Evolutionary conservation across 345 rosid genomes (phyloP).

Genomic region (Citrus sp.): DNA sequence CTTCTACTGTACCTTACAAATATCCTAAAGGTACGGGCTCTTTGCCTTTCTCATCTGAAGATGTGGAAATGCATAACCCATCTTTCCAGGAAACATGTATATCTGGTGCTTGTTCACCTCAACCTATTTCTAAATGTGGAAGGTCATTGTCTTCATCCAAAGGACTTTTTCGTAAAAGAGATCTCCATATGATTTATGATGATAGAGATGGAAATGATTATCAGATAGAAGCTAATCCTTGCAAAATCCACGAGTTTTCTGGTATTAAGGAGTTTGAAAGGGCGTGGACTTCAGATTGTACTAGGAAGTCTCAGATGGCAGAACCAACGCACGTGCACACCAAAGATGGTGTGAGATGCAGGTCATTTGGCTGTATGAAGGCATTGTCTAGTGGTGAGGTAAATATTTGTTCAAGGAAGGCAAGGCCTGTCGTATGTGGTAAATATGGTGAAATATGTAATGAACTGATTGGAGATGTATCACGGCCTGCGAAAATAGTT

Average conservation of each 20-base stretch:
- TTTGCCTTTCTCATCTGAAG: constrained; percentile 20
- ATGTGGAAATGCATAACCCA: constrained; percentile 13
- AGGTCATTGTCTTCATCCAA: constrained; percentile 21
- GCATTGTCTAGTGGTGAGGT: constrained; percentile 19
- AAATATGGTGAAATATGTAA: constrained; percentile 38
- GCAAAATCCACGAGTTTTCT: constrained; percentile 8
- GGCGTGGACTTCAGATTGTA: constrained; percentile 7
- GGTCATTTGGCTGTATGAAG: constrained; percentile 4
- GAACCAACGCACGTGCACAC: constrained; percentile 9
- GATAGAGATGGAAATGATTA: constrained; percentile 9
- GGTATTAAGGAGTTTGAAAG: constrained; percentile 27
- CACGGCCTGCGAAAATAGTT: constrained; percentile 34
- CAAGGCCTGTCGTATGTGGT: constrained; percentile 46
- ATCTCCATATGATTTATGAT: constrained; percentile 16
- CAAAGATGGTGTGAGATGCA: constrained; percentile 10
- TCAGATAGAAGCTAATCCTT: constrained; percentile 7
- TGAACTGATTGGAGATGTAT: constrained; percentile 19
- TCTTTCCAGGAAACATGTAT: constrained; percentile 15
- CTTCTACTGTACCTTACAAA: constrained; percentile 5
- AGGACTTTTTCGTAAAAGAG: constrained; percentile 28
- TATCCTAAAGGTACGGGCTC: background rate
- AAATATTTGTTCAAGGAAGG: constrained; percentile 17
- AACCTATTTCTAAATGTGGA: constrained; percentile 12
- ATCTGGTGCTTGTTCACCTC: constrained; percentile 4
- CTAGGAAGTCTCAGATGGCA: constrained; percentile 8